Base-by-base conservation (phyloP, 176 grass and related monocot species). In the Metroxylon sagu region DNA sequence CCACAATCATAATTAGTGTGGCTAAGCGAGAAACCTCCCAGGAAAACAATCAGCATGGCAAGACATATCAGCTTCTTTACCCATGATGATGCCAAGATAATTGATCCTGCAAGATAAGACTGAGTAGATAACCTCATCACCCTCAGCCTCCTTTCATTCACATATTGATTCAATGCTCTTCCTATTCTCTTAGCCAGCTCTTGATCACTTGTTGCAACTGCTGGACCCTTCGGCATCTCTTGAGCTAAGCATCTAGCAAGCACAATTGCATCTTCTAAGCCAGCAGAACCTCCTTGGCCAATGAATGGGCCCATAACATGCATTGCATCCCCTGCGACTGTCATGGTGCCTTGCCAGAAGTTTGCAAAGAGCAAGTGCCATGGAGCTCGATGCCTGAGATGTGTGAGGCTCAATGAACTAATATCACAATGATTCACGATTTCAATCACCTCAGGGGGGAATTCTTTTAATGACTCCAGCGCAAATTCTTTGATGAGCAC, bases 261-360 rank as follows among this genome's bases (percentile, higher is more conserved):
- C 10, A 86, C 83, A 5, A 91, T 0, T 0, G 65, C 69, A 17
- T 86, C 76, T 55, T 91, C 83, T 0, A 86, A 48, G 5, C 64
- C 57, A 0, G 73, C 25, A 0, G 64, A 55, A 7, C 83, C 87
- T 1, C 87, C 87, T 65, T 91, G 79, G 60, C 83, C 72, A 2
- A 83, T 56, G 72, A 75, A 83, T 16, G 72, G 65, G 0, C 83
- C 79, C 76, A 80, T 83, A 19, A 26, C 72, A 48, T 91, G 87
- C 79, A 86, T 80, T 2, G 88, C 76, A 56, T 86, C 83, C 3
- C 88, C 79, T 4, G 79, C 83, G 4, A 91, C 53, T 0, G 72
- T 69, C 56, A 71, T 71, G 5, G 59, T 64, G 52, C 82, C 82
- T 53, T n/a, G 71, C 18, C 43, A 29, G 7, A 83, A 74, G 17